Conservation (phyloP, 208 protist genomes). For the Crithidia brevicula region DNA sequence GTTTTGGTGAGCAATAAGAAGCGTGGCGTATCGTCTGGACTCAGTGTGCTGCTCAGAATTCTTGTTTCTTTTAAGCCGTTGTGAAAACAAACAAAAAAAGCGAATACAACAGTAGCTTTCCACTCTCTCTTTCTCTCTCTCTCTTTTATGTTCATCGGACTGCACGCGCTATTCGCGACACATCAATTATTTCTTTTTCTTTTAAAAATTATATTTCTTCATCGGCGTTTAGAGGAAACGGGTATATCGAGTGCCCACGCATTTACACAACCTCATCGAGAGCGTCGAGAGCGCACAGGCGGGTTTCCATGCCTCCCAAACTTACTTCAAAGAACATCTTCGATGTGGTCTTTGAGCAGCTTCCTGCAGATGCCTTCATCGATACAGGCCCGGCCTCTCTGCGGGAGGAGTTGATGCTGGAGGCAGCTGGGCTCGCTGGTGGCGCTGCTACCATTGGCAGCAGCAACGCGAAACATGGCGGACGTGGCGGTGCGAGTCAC, state of each 20-base stretch:
- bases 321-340: conserved; percentile 72
- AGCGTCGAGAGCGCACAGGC: too few relatives aligned
- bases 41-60: too few relatives aligned
- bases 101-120: neutral
- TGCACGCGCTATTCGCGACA: too few relatives aligned
- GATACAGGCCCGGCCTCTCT: conserved; percentile 58
- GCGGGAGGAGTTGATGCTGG: conserved; percentile 56
- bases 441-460: neutral
- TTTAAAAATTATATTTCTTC: too few relatives aligned
- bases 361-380: conserved; percentile 63
- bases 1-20: too few relatives aligned
- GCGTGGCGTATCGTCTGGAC: too few relatives aligned
- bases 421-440: conserved; percentile 22
- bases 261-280: too few relatives aligned
- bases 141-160: conserved; percentile 12
- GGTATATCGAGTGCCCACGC: too few relatives aligned
- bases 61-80: too few relatives aligned
- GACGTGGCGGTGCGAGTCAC: neutral
- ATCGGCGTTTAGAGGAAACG: too few relatives aligned
- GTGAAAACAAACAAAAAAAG: too few relatives aligned
- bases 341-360: conserved; percentile 69
- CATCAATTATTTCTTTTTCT: too few relatives aligned
- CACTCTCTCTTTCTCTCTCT: neutral
- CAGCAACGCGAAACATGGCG: neutral
- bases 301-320: conserved; percentile 40